Base-by-base conservation (phyloP, 2,329 filamentous ascomycete species). In the Ustulina deusta region DNA sequence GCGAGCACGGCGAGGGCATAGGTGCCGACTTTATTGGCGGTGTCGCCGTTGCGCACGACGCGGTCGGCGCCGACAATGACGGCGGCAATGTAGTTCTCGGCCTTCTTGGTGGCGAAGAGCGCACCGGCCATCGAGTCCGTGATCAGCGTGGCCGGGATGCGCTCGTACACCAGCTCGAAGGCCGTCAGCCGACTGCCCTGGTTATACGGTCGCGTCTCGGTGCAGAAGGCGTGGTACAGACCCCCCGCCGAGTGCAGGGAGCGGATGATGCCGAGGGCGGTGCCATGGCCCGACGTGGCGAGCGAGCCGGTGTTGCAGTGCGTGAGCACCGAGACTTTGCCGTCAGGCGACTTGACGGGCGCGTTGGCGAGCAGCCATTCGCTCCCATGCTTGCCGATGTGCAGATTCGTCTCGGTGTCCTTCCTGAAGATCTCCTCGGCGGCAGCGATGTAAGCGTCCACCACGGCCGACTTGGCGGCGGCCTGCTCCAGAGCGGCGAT, bases 281-380 rank as follows among this genome's bases (percentile, higher is more conserved):
- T 99, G 59, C 96, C 96, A 78, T 98, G 97, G n/a, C 96, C 96
- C 17, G 96, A 97, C 1, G 96, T 99, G 29, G 96, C 96, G 38
- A 99, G 89, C 22, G 95, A 97, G 32, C 96, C 96, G 25, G 96
- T 99, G 80, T 99, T 99, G 85, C 96, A 99, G 81, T 99, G 97
- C 11, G 96, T 99, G 72, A 99, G 82, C 49, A 99, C 91, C n/a
- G 93, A 93, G 55, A 97, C 74, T 81, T 84, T 75, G 78, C 84
- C 75, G 71, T 85, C 78, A 70, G 81, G 56, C 46, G 84, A 78
- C 77, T 85, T 80, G 72, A 80, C 78, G 22, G 80, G 83, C 76
- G 75, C 74, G 73, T 93, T 88, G 46, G 85, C 81, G 64, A 89
- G 81, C 38, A 99, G 90, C 93, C 96, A 99, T 71, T 90, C 85